Evolutionary conservation across 2,329 filamentous ascomycete species (phyloP), one percentile per base, ranked within the genome.

Genomic region (Colletotrichum spinosum): DNA sequence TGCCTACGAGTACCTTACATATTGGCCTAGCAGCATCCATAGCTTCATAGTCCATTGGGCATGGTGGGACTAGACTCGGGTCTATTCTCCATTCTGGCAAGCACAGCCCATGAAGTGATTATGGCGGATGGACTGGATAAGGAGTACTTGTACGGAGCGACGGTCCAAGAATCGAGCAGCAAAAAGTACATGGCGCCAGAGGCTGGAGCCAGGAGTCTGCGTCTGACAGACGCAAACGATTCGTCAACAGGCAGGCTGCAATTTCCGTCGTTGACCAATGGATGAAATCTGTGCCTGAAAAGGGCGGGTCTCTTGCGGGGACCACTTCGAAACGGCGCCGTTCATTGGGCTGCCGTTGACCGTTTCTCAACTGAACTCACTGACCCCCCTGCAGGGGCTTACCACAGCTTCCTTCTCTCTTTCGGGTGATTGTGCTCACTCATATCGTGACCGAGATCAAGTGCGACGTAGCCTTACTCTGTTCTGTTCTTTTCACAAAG

Each of bases 261-360:
- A 67, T 67, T 65, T 67, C 64, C 64, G 49, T n/a, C 34, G 55
- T 51, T 55, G 54, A 35, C 64, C 64, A 67, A 67, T 67, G 3
- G 8, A 2, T 4, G 17, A 12, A 8, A 12, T 8, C 9, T 17
- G 53, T 57, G 4, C 48, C 58, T 63, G 42, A 13, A 37, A 57
- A 35, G 3, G 13, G 15, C 42, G 63, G 58, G 48, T 6, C 41
- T 4, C 1, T 3, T 4, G 13, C 12, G 35, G 58, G 35, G 41
- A 17, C 53, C 59, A n/a, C 58, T 46, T 37, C 42, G 58, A 63
- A 53, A 57, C 48, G 63, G 63, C 52, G 58, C 52, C 25, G 59
- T 39, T 44, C 37, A 66, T 66, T 66, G 63, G 58, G 41, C 48
- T 35, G 48, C 58, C 52, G 63, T 63, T 66, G 42, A 53, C 49